phyloP scores from a whole-genome alignment of 2,329 filamentous ascomycete species.

The Phialophora chinensis region DNA sequence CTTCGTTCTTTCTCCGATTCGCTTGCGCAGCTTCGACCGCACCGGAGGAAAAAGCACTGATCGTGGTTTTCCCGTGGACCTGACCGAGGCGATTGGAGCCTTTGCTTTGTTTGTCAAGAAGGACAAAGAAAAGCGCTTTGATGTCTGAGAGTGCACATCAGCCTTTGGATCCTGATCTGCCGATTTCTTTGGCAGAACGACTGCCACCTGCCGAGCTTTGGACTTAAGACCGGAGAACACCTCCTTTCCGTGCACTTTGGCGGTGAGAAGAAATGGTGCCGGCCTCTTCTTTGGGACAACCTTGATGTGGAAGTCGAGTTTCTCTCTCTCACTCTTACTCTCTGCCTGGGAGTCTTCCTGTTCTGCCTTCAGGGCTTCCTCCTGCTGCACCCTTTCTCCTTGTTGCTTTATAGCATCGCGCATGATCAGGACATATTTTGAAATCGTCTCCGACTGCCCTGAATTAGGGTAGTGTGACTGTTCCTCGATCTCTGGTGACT shows the following conservation, averaged over 20 bases:
- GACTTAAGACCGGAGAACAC: slow-evolving; percentile 1
- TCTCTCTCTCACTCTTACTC: slow-evolving; percentile 37
- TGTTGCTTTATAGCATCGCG: slow-evolving; percentile 21
- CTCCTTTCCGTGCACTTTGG: slow-evolving; percentile 14
- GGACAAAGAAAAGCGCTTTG: neutral
- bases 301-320: slow-evolving; percentile 48
- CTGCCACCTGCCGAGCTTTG: neutral
- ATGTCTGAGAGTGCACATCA: neutral
- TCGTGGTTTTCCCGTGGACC: neutral
- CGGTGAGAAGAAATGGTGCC: neutral
- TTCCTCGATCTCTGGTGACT: neutral
- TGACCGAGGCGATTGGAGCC: neutral
- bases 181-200: neutral
- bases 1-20: slow-evolving; percentile 1
- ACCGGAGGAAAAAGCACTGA: slow-evolving; percentile 11
- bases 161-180: neutral
- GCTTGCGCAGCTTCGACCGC: slow-evolving; percentile 3
- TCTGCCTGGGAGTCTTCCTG: neutral
- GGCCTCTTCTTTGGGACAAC: slow-evolving; percentile 6
- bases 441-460: slow-evolving; percentile 11
- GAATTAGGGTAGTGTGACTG: neutral
- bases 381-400: slow-evolving; percentile 14
- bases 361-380: neutral
- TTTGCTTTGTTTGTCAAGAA: neutral
- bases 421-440: slow-evolving; percentile 22